A percentile compares a stretch with the other conserved stretches of the same genome.
These are phyloP conservation scores for Termitomyces sp. DNA, from an alignment of 768 basidiomycete species.

Conservation along the genomic window DNA sequence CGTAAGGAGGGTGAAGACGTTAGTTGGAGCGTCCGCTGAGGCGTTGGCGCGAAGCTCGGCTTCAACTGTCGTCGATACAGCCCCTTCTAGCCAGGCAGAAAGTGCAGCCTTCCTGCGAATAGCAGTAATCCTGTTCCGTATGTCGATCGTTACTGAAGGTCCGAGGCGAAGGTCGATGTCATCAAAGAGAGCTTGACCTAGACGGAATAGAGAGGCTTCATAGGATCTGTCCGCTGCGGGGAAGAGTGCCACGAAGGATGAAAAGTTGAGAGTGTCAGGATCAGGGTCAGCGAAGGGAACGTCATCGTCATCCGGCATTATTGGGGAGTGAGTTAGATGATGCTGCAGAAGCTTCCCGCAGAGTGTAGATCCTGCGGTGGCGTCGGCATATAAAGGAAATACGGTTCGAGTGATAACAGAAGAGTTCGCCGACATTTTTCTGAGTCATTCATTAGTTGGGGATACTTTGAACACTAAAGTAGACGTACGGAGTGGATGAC, in stretches of 20 bases:
- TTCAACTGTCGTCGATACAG: conserved; percentile 71
- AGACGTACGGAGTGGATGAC: conserved; percentile 48
- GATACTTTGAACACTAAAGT: not conserved
- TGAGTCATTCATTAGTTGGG: conserved; percentile 22
- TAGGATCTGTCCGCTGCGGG: conserved; percentile 66
- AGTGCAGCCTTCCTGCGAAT: conserved; percentile 78
- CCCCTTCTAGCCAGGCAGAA: conserved; percentile 80
- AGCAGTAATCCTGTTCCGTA: conserved; percentile 56
- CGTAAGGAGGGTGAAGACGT: conserved; percentile 76
- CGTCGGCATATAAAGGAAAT: conserved; percentile 37
- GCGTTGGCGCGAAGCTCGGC: conserved; percentile 51
- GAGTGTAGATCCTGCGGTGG: conserved; percentile 35
- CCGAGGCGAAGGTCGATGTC: conserved; percentile 65
- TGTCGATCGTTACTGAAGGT: conserved; percentile 53
- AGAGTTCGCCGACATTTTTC: conserved; percentile 58
- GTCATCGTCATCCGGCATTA: conserved; percentile 66
- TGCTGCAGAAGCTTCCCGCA: conserved; percentile 70
- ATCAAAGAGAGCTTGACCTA: conserved; percentile 89
- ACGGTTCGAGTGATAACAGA: conserved; percentile 55
- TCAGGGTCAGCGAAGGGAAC: conserved; percentile 70
- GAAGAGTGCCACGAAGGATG: conserved; percentile 73
- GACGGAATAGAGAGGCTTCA: conserved; percentile 82
- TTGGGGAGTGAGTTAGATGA: conserved; percentile 72
- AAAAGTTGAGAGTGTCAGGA: conserved; percentile 62
- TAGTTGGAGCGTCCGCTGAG: conserved; percentile 41